These are phyloP conservation scores for Colletotrichum ledebouriae DNA, from an alignment of 2,329 filamentous ascomycete species.

Conservation along the genomic window DNA sequence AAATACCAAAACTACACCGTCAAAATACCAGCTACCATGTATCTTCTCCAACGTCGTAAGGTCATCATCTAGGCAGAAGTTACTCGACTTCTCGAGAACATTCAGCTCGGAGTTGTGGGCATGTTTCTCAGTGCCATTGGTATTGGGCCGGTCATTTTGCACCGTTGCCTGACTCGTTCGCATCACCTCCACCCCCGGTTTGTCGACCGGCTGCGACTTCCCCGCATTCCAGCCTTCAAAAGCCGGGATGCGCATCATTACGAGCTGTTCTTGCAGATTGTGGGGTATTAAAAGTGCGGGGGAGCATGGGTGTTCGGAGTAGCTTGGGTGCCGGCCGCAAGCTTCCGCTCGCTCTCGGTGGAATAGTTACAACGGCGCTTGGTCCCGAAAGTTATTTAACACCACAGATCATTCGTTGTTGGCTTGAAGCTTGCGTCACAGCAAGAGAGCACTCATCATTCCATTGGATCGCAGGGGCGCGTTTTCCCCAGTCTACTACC, in stretches of 20 bases:
- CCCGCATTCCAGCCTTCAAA: slow-evolving; percentile 30
- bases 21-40: background rate
- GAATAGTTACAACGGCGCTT: slow-evolving; percentile 31
- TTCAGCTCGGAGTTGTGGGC: no score
- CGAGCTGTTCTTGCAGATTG: slow-evolving; percentile 19
- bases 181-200: background rate
- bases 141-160: no score
- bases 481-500: slow-evolving; percentile 8
- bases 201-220: slow-evolving; percentile 31
- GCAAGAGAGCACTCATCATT: slow-evolving; percentile 14
- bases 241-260: slow-evolving; percentile 27
- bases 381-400: background rate
- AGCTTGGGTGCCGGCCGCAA: slow-evolving; percentile 16
- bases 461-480: slow-evolving; percentile 3
- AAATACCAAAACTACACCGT: no score
- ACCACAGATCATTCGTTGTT: background rate
- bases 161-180: background rate
- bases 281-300: slow-evolving; percentile 39
- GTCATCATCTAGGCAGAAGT: no score
- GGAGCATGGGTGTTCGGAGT: slow-evolving; percentile 31
- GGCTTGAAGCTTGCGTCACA: slow-evolving; percentile 17
- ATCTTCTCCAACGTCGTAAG: background rate
- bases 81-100: no score
- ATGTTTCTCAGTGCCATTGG: no score
- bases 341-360: slow-evolving; percentile 19